Conservation (phyloP, 2,329 filamentous ascomycete species). For the Pestalotiopsis sp. region DNA sequence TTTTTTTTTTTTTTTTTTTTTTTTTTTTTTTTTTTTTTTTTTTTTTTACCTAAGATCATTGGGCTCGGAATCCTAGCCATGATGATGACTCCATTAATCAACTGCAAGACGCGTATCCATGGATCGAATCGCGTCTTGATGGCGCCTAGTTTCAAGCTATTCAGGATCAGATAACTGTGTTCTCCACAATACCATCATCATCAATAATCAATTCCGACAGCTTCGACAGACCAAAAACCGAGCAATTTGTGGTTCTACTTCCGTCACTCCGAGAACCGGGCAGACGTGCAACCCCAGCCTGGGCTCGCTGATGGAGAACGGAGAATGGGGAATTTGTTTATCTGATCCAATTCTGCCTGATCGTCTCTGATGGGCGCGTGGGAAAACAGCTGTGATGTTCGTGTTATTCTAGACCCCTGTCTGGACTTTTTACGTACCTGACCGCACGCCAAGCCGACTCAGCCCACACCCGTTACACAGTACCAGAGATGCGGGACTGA, state of each 20-base stretch:
- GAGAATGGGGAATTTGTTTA: slow-evolving; percentile 12
- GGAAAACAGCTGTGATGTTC: not conserved
- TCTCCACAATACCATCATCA: slow-evolving; percentile 7
- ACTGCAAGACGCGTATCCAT: not conserved
- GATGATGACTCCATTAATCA: not conserved
- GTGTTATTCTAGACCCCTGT: not conserved
- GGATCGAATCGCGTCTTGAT: not conserved
- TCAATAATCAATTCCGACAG: slow-evolving; percentile 6
- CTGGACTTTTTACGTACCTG: slow-evolving; percentile 3
- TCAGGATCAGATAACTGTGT: slow-evolving; percentile 1
- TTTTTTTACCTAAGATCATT: not conserved
- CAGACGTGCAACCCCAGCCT: not conserved
- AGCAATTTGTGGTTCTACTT: not conserved
- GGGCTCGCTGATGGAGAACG: not conserved
- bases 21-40: no score
- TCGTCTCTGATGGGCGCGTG: slow-evolving; percentile 5
- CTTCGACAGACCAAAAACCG: not conserved
- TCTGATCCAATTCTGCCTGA: slow-evolving; percentile 11
- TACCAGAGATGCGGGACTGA: not conserved
- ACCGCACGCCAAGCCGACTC: not conserved
- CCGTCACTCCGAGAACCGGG: slow-evolving; percentile 1
- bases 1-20: no score
- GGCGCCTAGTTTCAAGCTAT: slow-evolving; percentile 1
- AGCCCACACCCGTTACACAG: not conserved
- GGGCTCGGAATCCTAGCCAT: not conserved